These are phyloP conservation scores for Saccharomycopsis schoenii DNA, from an alignment of 805 yeast genomes.

Conservation along the genomic window DNA sequence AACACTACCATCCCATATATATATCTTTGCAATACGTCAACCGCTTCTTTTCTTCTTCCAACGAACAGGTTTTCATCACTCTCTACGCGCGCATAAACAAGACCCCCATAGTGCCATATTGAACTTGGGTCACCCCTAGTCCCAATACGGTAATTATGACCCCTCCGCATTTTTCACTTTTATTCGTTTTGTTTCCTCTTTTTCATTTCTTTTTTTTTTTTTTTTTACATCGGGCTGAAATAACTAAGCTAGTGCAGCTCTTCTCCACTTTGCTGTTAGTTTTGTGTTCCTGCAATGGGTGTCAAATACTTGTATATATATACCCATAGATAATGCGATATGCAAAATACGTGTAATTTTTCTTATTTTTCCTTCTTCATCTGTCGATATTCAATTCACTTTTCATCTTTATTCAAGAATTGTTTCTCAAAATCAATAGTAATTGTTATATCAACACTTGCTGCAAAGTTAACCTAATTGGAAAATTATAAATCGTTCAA, in stretches of 20 bases:
- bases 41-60: background rate
- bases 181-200: background rate
- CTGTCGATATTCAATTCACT: too few species aligned
- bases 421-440: too few species aligned
- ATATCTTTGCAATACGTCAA: background rate
- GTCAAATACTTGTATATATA: background rate
- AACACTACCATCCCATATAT: background rate
- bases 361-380: background rate
- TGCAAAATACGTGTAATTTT: background rate
- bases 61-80: too few species aligned
- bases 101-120: background rate
- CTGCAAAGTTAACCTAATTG: too few species aligned
- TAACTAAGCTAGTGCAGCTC: background rate
- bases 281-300: background rate
- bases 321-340: background rate
- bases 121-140: background rate
- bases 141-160: background rate
- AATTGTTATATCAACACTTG: too few species aligned
- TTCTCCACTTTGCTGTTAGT: background rate
- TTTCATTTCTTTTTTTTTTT: background rate
- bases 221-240: background rate
- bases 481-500: too few species aligned
- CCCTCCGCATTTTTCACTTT: background rate
- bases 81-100: background rate
- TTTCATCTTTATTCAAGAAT: too few species aligned